These are phyloP conservation scores for Sporisorium graminicola DNA, from an alignment of 1,284 basidiomycete species.

Conservation along the genomic window DNA sequence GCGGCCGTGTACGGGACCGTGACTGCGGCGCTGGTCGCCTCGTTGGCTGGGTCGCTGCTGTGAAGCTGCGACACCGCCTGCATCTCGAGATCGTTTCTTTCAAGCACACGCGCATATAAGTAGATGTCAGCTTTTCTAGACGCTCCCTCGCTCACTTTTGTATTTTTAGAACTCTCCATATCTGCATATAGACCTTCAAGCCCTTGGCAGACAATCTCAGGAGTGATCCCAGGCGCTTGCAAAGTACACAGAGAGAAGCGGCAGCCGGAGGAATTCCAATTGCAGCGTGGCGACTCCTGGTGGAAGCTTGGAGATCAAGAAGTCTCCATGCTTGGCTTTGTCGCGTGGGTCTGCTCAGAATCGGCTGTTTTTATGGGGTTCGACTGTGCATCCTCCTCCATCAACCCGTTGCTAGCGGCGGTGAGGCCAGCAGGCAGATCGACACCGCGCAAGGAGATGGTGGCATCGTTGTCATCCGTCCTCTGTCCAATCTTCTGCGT, in stretches of 20 bases:
- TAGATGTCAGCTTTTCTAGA: too few species aligned
- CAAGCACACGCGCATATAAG: too few species aligned
- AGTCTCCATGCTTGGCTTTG: background rate
- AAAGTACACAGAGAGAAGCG: background rate
- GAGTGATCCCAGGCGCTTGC: background rate
- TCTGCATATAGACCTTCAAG: background rate
- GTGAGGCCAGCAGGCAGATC: slow-evolving; percentile 5
- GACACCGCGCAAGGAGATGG: slow-evolving; percentile 33
- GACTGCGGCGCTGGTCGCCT: slow-evolving; percentile 2
- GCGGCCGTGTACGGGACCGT: too few species aligned
- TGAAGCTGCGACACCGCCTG: too few species aligned
- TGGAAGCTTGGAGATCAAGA: background rate
- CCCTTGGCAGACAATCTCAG: background rate
- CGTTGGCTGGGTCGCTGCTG: background rate
- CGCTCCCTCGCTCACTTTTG: too few species aligned
- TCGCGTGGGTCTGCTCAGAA: background rate
- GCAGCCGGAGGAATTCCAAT: background rate
- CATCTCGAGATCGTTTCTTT: too few species aligned
- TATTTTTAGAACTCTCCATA: too few species aligned
- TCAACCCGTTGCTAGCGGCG: background rate
- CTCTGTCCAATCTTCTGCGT: slow-evolving; percentile 25
- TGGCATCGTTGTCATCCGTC: slow-evolving; percentile 29
- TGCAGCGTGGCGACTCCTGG: background rate
- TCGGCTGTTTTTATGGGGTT: background rate
- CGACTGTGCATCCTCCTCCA: background rate